phyloP scores from a whole-genome alignment of 441 rosid genomes.

The Croton setiger region DNA sequence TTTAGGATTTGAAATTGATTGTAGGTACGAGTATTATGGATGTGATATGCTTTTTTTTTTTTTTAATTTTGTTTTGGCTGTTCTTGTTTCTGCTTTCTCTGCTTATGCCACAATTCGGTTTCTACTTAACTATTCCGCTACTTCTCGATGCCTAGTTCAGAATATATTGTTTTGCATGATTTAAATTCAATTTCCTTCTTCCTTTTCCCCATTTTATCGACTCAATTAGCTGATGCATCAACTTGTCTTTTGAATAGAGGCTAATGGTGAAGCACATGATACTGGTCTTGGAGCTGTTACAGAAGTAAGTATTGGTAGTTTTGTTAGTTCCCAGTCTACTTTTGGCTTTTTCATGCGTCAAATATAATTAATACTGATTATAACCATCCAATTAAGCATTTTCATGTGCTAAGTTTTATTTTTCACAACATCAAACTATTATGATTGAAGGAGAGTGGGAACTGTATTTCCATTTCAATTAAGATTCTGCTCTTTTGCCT shows the following conservation, averaged over 20 bases:
- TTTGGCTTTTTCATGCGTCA: neutral
- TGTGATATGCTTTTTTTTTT: too few relatives aligned
- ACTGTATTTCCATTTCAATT: neutral
- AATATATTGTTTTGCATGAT: too few relatives aligned
- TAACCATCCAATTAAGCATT: neutral
- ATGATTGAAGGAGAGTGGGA: neutral
- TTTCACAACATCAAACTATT: neutral
- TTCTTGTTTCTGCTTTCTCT: too few relatives aligned
- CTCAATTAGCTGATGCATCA: neutral
- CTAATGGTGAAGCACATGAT: conserved; percentile 26
- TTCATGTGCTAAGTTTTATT: neutral
- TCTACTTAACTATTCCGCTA: neutral
- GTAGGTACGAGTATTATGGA: too few relatives aligned
- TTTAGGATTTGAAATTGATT: neutral
- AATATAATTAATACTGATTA: neutral
- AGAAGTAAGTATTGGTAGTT: conserved; percentile 35
- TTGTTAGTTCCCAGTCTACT: neutral
- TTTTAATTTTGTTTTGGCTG: neutral
- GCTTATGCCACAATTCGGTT: neutral
- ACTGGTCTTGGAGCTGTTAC: conserved; percentile 23
- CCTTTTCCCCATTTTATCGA: neutral
- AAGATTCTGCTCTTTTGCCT: neutral
- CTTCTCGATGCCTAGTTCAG: neutral
- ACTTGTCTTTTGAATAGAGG: conserved; percentile 27
- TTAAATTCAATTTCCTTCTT: neutral